Conservation (phyloP, 371 early-diverging fungal genomes). For the Mucor irregularis region DNA sequence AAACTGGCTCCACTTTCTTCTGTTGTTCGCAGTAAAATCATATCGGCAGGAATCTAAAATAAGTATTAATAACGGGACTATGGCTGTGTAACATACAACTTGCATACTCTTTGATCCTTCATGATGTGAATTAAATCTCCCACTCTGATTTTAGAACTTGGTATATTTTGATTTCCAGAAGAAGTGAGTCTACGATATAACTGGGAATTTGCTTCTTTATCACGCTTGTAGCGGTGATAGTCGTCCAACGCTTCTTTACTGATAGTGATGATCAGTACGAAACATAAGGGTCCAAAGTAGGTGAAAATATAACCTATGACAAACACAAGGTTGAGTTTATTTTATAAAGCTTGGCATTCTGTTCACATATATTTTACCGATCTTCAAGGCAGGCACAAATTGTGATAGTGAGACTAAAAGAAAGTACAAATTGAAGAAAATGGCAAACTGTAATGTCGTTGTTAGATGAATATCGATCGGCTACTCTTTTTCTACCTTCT, state of each 20-base stretch:
- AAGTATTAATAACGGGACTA: background rate
- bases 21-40: slow-evolving; percentile 86
- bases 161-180: slow-evolving; percentile 65
- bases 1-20: slow-evolving; percentile 92
- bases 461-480: too few species aligned
- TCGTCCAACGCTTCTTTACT: slow-evolving; percentile 98
- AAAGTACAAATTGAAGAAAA: slow-evolving; percentile 98
- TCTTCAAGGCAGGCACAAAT: slow-evolving; percentile 85
- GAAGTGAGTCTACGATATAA: slow-evolving; percentile 64
- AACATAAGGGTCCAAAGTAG: slow-evolving; percentile 93
- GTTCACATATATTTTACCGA: too few species aligned
- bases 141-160: slow-evolving; percentile 86
- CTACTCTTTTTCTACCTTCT: too few species aligned
- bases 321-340: background rate
- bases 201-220: slow-evolving; percentile 93
- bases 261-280: slow-evolving; percentile 93
- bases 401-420: slow-evolving; percentile 95
- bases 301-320: slow-evolving; percentile 86
- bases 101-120: slow-evolving; percentile 86
- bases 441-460: slow-evolving; percentile 84
- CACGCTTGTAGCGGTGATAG: slow-evolving; percentile 86
- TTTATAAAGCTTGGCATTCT: background rate
- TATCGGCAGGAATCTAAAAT: slow-evolving; percentile 83
- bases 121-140: slow-evolving; percentile 92
- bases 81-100: background rate